Conservation (phyloP, 805 yeast species). For the Metschnikowia hibisci region DNA sequence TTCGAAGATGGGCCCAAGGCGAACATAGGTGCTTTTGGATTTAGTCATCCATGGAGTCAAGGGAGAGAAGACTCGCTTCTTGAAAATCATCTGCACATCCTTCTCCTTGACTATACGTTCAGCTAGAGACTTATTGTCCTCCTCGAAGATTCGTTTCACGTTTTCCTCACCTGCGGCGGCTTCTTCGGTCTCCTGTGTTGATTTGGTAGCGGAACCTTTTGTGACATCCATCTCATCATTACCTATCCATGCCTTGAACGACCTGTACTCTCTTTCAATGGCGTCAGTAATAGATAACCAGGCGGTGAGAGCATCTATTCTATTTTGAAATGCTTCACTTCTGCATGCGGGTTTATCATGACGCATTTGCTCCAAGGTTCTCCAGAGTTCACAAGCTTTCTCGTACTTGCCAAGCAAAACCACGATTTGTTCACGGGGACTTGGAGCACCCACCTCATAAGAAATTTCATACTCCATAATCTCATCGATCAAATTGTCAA, state of each 20-base stretch:
- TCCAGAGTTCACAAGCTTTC: conserved; percentile 72
- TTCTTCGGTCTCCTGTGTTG: background rate
- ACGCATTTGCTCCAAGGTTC: conserved; percentile 71
- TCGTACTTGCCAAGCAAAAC: conserved; percentile 58
- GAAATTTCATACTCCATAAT: conserved; percentile 59
- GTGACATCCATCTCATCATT: conserved; percentile 70
- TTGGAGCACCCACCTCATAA: conserved; percentile 30
- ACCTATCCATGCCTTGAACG: conserved; percentile 78
- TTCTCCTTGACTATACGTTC: conserved; percentile 80
- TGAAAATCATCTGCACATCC: conserved; percentile 68
- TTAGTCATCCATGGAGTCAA: conserved; percentile 80
- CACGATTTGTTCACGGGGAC: conserved; percentile 47
- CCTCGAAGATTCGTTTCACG: conserved; percentile 44
- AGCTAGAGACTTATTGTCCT: conserved; percentile 65
- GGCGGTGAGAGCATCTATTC: conserved; percentile 74
- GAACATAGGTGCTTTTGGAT: conserved; percentile 67
- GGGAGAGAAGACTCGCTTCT: conserved; percentile 60
- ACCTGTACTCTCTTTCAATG: conserved; percentile 55
- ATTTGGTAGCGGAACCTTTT: conserved; percentile 20
- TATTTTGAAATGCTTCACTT: conserved; percentile 55
- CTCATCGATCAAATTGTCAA: conserved; percentile 69
- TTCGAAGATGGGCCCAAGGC: conserved; percentile 58
- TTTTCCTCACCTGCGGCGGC: conserved; percentile 13
- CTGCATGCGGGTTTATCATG: conserved; percentile 71
- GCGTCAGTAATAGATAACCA: conserved; percentile 78